phyloP scores from a whole-genome alignment of 2,329 filamentous ascomycete species.

The Gnomoniopsis smithogilvyi region DNA sequence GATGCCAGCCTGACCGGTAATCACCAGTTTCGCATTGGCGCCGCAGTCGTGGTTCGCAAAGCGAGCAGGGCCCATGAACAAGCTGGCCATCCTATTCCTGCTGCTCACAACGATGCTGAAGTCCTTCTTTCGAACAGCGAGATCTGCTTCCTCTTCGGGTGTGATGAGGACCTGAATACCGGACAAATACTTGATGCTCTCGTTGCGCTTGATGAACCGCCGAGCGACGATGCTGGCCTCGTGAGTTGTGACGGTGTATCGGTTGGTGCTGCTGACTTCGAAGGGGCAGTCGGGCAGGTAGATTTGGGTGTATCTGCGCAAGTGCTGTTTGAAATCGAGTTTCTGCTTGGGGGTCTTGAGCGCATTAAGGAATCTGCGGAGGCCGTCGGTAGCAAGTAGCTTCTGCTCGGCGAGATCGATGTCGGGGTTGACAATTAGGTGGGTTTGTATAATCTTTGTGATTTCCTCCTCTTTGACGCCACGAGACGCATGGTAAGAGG shows the following conservation, averaged over 20 bases:
- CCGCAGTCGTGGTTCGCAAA: conserved; percentile 98
- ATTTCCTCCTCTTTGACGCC: conserved; percentile 68
- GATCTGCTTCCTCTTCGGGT: conserved; percentile 79
- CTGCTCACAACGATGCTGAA: conserved; percentile 97
- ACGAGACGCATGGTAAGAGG: conserved; percentile 79
- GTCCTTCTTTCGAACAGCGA: conserved; percentile 81
- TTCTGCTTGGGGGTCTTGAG: conserved; percentile 76
- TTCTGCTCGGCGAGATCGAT: conserved; percentile 66
- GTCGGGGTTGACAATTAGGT: conserved; percentile 75
- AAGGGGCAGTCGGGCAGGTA: conserved; percentile 93
- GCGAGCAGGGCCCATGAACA: conserved; percentile 92
- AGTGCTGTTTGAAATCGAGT: conserved; percentile 80
- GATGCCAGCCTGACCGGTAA: conserved; percentile 80
- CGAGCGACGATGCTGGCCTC: conserved; percentile 87
- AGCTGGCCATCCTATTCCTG: conserved; percentile 81
- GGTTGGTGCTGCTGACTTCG: conserved; percentile 87
- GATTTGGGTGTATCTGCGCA: conserved; percentile 87
- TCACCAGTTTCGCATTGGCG: conserved; percentile 85
- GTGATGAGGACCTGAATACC: conserved; percentile 93
- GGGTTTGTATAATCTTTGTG: conserved; percentile 55
- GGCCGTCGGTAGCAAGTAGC: conserved; percentile 68
- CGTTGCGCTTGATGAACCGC: conserved; percentile 72
- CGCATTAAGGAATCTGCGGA: conserved; percentile 66
- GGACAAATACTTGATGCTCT: conserved; percentile 84
- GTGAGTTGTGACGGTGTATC: conserved; percentile 87